Evolutionary conservation across 1,284 basidiomycete genomes (phyloP), one percentile per base, ranked within the genome.

Genomic region (Rhodotorula sp.): DNA sequence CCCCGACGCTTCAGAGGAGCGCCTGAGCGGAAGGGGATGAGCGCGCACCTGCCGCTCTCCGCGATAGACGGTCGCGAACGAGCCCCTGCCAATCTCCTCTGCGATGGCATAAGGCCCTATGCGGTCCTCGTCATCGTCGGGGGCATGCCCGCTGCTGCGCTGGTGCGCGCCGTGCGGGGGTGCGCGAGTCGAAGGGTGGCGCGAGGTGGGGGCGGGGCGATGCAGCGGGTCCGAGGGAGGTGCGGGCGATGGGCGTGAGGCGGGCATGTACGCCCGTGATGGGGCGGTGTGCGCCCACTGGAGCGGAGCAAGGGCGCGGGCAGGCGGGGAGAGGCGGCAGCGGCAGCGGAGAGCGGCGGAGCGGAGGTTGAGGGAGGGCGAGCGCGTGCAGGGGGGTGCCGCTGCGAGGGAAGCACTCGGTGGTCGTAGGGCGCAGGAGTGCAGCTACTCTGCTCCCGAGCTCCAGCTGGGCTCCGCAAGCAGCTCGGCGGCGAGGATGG

Each of bases 41-140:
- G 27, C 51, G 61, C 66, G 34, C 29, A 92, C 94, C 82, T 90
- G 88, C 80, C 94, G 89, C 82, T 93, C 92, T 34, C 94, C 97
- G 76, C 91, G 91, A 83, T 94, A 96, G 51, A 99, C 96, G 1
- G 91, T 96, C 41, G 95, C 96, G 82, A 99, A 99, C 80, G 91
- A 94, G 48, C 96, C 96, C 67, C 85, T 82, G 27, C 86, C 86
- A 67, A 87, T 86, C 81, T 87, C 86, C 36, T 81, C 78, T 3
- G 82, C 83, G 46, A 87, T 79, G 53, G 82, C 77, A 80, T 85
- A 87, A 72, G 84, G 83, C 55, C 85, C 85, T 73, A 85, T 75
- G 46, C 75, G 62, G 56, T 76, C 75, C n/a, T 71, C 74, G n/a
- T 46, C 54, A 6, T 41, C 34, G 44, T 44, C 37, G 53, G 21